Evolutionary conservation across 192 early-diverging fungal species (phyloP).

Genomic region (Linnemannia zychae): DNA sequence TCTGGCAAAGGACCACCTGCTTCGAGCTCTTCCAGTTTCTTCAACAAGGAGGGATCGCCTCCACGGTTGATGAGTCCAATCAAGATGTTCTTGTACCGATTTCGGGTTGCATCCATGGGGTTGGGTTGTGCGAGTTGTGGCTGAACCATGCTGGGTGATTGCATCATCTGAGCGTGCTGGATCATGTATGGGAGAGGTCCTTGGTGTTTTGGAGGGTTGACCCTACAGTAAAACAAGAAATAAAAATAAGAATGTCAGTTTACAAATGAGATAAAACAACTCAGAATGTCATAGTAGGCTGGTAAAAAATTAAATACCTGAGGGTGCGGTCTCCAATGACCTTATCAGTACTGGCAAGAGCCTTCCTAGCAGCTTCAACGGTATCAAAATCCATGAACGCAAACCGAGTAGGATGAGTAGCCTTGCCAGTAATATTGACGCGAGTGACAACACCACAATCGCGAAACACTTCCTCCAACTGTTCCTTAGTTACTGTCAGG

Average conservation of each 20-base stretch:
- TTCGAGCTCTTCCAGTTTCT: constrained; percentile 50
- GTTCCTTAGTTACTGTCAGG: constrained; percentile 44
- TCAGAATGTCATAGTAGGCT: not conserved
- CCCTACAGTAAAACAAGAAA: too few species aligned
- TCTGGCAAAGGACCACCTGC: constrained; percentile 42
- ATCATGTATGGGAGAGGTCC: constrained; percentile 51
- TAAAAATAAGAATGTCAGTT: too few species aligned
- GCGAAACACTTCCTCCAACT: constrained; percentile 45
- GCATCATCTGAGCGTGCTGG: constrained; percentile 54
- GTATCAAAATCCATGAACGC: constrained; percentile 58
- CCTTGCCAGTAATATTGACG: constrained; percentile 54
- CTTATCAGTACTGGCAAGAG: constrained; percentile 45
- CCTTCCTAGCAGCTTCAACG: constrained; percentile 46
- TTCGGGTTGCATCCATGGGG: constrained; percentile 38
- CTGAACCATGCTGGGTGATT: constrained; percentile 8
- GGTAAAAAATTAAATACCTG: constrained; percentile 18
- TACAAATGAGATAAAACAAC: not conserved
- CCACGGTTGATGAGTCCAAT: constrained; percentile 50
- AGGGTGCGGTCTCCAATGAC: constrained; percentile 44
- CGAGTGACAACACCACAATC: constrained; percentile 51
- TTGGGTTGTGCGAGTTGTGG: constrained; percentile 12
- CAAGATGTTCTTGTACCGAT: constrained; percentile 40
- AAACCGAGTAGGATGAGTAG: constrained; percentile 49
- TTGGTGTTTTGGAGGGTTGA: constrained; percentile 39
- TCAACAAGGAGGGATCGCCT: constrained; percentile 39